These are phyloP conservation scores for Daldinia vernicosa DNA, from an alignment of 495 filamentous ascomycete species.

Conservation along the genomic window DNA sequence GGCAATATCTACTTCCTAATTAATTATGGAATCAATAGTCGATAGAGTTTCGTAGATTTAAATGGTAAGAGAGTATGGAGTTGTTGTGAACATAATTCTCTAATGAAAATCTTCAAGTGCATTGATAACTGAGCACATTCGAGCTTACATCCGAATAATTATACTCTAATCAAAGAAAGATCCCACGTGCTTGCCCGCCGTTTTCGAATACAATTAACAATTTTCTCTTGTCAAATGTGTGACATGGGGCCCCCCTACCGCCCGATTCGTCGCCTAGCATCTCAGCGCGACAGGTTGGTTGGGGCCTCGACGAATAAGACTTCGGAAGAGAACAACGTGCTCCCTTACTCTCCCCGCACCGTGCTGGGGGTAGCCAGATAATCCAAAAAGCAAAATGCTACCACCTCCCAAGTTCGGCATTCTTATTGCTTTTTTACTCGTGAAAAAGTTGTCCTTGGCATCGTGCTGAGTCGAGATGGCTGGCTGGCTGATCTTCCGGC, in stretches of 20 bases:
- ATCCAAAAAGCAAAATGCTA: not conserved
- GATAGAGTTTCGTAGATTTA: not conserved
- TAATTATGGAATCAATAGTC: not conserved
- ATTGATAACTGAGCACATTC: too few species aligned
- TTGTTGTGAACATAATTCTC: too few species aligned
- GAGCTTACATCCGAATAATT: not conserved
- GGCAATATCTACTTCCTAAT: not conserved
- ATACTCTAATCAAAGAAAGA: not conserved
- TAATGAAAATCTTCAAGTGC: too few species aligned
- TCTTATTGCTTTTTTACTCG: not conserved
- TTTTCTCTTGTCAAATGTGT: not conserved
- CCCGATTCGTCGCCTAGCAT: slow-evolving; percentile 15
- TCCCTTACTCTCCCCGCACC: slow-evolving; percentile 1
- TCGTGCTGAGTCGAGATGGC: not conserved
- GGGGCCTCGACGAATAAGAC: slow-evolving; percentile 28
- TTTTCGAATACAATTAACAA: slow-evolving; percentile 10
- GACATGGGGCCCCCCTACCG: not conserved
- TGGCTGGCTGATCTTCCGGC: slow-evolving; percentile 7
- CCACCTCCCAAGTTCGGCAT: slow-evolving; percentile 26
- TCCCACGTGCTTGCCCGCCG: slow-evolving; percentile 20
- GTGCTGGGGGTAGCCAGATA: slow-evolving; percentile 8
- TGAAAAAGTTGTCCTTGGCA: not conserved
- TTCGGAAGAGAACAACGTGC: slow-evolving; percentile 24
- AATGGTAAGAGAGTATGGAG: too few species aligned
- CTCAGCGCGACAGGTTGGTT: slow-evolving; percentile 12